phyloP scores from a whole-genome alignment of 768 basidiomycete genomes.

The Mycena haematopus region DNA sequence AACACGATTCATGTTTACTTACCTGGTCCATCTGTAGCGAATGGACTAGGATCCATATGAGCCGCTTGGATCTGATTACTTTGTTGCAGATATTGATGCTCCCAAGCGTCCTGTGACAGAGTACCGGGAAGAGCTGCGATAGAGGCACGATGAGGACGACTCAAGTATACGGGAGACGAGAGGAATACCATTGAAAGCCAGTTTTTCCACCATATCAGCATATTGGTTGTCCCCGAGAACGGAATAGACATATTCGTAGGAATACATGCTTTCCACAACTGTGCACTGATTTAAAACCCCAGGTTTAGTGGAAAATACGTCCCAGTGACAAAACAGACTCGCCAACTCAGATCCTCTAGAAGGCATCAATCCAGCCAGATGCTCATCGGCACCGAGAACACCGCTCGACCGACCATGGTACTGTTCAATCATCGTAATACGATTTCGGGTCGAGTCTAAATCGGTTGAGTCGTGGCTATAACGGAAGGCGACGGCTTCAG shows the following conservation, averaged over 20 bases:
- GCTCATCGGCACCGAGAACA: conserved; percentile 24
- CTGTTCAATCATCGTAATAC: conserved; percentile 16
- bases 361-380: conserved; percentile 21
- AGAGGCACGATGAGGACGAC: not conserved
- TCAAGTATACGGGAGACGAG: not conserved
- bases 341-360: conserved; percentile 25
- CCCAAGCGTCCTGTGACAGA: conserved; percentile 19
- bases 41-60: conserved; percentile 21
- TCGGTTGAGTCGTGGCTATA: conserved; percentile 18
- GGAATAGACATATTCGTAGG: conserved; percentile 24
- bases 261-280: conserved; percentile 27
- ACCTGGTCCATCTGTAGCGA: conserved; percentile 25
- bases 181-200: conserved; percentile 25
- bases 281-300: conserved; percentile 15
- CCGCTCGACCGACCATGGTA: conserved; percentile 26
- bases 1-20: not conserved
- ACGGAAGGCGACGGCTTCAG: conserved; percentile 27
- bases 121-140: conserved; percentile 23
- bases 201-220: conserved; percentile 24
- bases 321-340: not conserved
- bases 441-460: conserved; percentile 21
- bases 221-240: conserved; percentile 23
- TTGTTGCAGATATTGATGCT: conserved; percentile 29
- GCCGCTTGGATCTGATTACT: conserved; percentile 25
- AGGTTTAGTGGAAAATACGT: not conserved